These are phyloP conservation scores for Mortierella alpina DNA, from an alignment of 192 early-diverging fungal genomes.

Conservation along the genomic window DNA sequence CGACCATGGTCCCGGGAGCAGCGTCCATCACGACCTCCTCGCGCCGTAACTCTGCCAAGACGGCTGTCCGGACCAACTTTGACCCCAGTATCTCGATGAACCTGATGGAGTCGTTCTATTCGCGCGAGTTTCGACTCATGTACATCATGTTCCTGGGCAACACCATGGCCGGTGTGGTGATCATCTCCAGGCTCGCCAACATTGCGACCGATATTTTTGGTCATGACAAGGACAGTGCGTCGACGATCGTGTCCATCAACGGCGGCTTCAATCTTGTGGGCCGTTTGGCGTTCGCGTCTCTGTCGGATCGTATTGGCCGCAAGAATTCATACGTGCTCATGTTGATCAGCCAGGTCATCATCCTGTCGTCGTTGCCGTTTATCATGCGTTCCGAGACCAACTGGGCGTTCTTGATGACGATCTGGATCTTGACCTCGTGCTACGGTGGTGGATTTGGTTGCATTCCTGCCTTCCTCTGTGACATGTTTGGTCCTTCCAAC, in stretches of 20 bases:
- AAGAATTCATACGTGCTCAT: constrained; percentile 74
- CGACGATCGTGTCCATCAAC: constrained; percentile 69
- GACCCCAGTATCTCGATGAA: constrained; percentile 60
- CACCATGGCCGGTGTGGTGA: constrained; percentile 70
- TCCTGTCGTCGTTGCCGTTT: constrained; percentile 63
- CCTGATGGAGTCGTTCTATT: constrained; percentile 62
- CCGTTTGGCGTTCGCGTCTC: constrained; percentile 62
- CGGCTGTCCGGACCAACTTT: constrained; percentile 3
- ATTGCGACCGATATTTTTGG: constrained; percentile 67
- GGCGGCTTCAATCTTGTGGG: constrained; percentile 71
- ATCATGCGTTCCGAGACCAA: constrained; percentile 64
- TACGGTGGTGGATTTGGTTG: constrained; percentile 84
- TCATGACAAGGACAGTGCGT: constrained; percentile 48
- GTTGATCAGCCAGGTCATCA: constrained; percentile 68
- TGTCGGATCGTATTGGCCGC: constrained; percentile 71
- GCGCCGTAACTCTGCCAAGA: constrained; percentile 20
- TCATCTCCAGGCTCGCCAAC: constrained; percentile 67
- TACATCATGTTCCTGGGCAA: constrained; percentile 71
- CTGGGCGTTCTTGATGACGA: constrained; percentile 66
- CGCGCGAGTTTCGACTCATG: constrained; percentile 71
- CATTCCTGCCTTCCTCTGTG: constrained; percentile 79
- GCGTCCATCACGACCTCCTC: constrained; percentile 16
- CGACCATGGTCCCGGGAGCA: constrained; percentile 33
- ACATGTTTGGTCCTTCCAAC: constrained; percentile 83
- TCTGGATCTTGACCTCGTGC: constrained; percentile 74